Evolutionary conservation across 495 filamentous ascomycete genomes (phyloP).

Genomic region (Choiromyces venosus): DNA sequence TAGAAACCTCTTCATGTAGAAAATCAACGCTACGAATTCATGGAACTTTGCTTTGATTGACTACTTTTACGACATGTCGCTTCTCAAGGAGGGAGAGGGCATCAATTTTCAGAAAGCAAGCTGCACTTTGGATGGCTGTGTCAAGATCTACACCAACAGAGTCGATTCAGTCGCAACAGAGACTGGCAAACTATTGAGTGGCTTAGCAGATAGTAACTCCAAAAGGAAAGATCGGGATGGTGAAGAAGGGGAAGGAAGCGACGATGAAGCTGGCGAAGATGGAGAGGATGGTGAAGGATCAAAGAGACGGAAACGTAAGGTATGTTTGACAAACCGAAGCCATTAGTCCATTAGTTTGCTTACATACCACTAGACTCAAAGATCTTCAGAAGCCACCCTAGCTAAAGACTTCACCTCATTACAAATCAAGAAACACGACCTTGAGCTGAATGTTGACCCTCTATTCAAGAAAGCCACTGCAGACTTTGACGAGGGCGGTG

Average conservation of each 20-base stretch:
- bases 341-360: background rate
- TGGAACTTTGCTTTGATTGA: slow-evolving; percentile 99
- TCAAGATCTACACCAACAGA: slow-evolving; percentile 98
- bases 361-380: slow-evolving; percentile 50
- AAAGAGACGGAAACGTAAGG: slow-evolving; percentile 71
- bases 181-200: slow-evolving; percentile 90
- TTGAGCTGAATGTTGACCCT: slow-evolving; percentile 94
- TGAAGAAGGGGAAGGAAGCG: slow-evolving; percentile 59
- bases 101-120: slow-evolving; percentile 99
- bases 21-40: slow-evolving; percentile 97
- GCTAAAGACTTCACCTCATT: slow-evolving; percentile 80
- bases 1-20: slow-evolving; percentile 45
- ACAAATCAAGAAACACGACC: slow-evolving; percentile 92
- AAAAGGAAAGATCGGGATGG: slow-evolving; percentile 59
- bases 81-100: slow-evolving; percentile 90
- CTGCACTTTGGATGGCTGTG: slow-evolving; percentile 95
- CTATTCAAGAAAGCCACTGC: slow-evolving; percentile 97
- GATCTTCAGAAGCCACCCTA: slow-evolving; percentile 86
- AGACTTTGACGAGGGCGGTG: slow-evolving; percentile 96
- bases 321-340: slow-evolving; percentile 33
- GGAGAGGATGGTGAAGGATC: slow-evolving; percentile 64
- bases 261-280: slow-evolving; percentile 70
- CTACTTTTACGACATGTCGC: slow-evolving; percentile 98
- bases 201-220: slow-evolving; percentile 83
- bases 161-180: slow-evolving; percentile 98